Conservation (phyloP, 768 basidiomycete genomes). For the Tylopilus sp. region DNA sequence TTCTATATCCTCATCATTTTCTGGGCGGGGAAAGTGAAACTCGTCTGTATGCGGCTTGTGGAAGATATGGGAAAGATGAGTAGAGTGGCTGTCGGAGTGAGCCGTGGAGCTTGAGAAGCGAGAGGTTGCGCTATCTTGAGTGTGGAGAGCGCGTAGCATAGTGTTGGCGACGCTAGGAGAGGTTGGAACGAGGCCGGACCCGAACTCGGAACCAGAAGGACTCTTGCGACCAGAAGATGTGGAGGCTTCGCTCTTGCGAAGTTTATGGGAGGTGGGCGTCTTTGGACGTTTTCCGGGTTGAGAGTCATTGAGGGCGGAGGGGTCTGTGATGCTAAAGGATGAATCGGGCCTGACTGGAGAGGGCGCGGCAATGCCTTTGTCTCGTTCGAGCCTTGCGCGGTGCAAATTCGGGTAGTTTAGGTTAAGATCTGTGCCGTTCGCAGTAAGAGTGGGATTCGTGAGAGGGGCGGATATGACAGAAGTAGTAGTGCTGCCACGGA, state of each 20-base stretch:
- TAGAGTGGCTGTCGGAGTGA: slow-evolving; percentile 47
- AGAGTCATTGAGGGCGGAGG: slow-evolving; percentile 54
- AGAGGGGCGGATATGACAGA: slow-evolving; percentile 72
- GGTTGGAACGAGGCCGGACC: slow-evolving; percentile 37
- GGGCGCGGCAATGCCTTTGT: slow-evolving; percentile 36
- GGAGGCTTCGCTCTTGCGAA: slow-evolving; percentile 54
- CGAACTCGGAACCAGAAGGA: slow-evolving; percentile 53
- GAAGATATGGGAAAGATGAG: slow-evolving; percentile 48
- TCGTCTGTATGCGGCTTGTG: slow-evolving; percentile 51
- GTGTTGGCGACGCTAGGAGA: slow-evolving; percentile 29
- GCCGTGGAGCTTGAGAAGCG: slow-evolving; percentile 46
- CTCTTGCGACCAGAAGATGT: slow-evolving; percentile 47
- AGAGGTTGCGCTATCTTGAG: slow-evolving; percentile 57
- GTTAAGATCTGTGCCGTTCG: slow-evolving; percentile 70
- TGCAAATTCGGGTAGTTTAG: slow-evolving; percentile 53
- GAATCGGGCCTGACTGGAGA: slow-evolving; percentile 43
- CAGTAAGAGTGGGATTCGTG: slow-evolving; percentile 76
- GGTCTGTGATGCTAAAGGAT: slow-evolving; percentile 53
- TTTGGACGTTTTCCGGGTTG: slow-evolving; percentile 36
- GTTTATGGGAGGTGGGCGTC: slow-evolving; percentile 34
- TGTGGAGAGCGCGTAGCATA: slow-evolving; percentile 50
- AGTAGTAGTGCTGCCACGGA: slow-evolving; percentile 36
- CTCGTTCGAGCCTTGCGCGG: slow-evolving; percentile 51
- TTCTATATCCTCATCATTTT: slow-evolving; percentile 74
- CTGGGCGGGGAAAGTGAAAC: slow-evolving; percentile 77